phyloP scores from a whole-genome alignment of 78 protist genomes.

The Speleostelium caveatum region DNA sequence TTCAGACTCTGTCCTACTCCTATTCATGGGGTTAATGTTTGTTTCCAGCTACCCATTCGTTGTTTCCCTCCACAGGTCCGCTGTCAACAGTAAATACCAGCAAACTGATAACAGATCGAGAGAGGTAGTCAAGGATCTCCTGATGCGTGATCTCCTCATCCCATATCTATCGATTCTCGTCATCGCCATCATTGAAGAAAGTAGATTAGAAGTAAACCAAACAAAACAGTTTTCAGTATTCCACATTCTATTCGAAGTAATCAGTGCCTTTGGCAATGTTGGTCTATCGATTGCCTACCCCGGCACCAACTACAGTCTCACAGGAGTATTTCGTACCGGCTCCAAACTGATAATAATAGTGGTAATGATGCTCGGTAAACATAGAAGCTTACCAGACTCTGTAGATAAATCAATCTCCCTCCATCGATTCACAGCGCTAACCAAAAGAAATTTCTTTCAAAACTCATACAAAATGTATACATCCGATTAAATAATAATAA shows the following conservation, averaged over 20 bases:
- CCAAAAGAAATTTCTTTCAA: background rate
- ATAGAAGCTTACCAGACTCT: slow-evolving; percentile 60
- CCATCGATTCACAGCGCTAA: background rate
- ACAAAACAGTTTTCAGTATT: slow-evolving; percentile 2
- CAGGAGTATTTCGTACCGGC: background rate
- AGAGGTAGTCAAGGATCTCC: slow-evolving; percentile 61
- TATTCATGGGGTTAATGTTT: slow-evolving; percentile 74
- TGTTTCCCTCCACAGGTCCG: slow-evolving; percentile 28
- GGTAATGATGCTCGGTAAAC: slow-evolving; percentile 71
- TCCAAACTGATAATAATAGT: slow-evolving; percentile 32
- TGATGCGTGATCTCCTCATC: slow-evolving; percentile 56
- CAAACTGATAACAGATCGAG: background rate
- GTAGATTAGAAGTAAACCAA: slow-evolving; percentile 2
- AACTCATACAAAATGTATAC: no score
- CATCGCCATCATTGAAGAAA: slow-evolving; percentile 43
- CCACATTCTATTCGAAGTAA: slow-evolving; percentile 53
- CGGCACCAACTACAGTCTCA: background rate
- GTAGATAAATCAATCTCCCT: slow-evolving; percentile 31
- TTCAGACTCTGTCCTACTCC: slow-evolving; percentile 29
- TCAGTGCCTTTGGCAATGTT: slow-evolving; percentile 80
- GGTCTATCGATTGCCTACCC: slow-evolving; percentile 48
- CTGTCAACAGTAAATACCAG: slow-evolving; percentile 56
- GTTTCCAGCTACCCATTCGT: slow-evolving; percentile 74
- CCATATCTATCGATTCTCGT: slow-evolving; percentile 32
- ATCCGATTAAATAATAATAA: no score